Conservation (phyloP, 2,329 filamentous ascomycete genomes). For the Rutstroemia sp. region DNA sequence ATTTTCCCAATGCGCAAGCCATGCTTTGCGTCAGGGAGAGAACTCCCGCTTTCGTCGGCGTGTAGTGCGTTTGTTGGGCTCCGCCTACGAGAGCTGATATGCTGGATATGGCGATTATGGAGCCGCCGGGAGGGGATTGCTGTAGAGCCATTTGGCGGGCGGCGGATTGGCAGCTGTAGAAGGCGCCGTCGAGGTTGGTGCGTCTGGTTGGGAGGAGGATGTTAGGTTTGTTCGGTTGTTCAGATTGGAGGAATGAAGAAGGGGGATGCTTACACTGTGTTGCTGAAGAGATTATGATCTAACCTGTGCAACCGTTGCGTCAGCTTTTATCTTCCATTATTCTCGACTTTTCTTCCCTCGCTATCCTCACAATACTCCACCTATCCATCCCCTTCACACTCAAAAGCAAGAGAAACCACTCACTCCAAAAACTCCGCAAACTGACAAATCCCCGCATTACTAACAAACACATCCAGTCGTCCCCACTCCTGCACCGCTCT, state of each 20-base stretch:
- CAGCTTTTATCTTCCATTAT: background rate
- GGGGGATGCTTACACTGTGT: conserved; percentile 44
- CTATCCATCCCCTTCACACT: too few relatives aligned
- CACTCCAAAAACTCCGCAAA: conserved; percentile 80
- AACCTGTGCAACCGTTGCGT: conserved; percentile 38
- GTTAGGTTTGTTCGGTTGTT: background rate
- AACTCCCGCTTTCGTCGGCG: conserved; percentile 80
- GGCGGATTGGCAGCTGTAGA: conserved; percentile 79
- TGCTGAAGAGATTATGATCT: conserved; percentile 58
- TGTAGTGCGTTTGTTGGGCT: conserved; percentile 75
- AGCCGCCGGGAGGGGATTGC: conserved; percentile 51
- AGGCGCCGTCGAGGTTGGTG: conserved; percentile 83
- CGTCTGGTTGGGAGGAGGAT: conserved; percentile 24
- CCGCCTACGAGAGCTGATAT: conserved; percentile 74
- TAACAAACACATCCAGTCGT: conserved; percentile 70
- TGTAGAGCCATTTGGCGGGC: conserved; percentile 71
- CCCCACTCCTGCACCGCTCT: conserved; percentile 55
- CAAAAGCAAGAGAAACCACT: conserved; percentile 17
- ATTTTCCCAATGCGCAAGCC: conserved; percentile 68
- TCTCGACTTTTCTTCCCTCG: background rate
- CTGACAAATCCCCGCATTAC: conserved; percentile 81
- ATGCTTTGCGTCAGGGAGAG: conserved; percentile 76
- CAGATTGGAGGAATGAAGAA: background rate
- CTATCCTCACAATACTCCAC: background rate
- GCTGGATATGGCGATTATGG: conserved; percentile 70